phyloP scores from a whole-genome alignment of 345 rosid species.

The Psidium guajava region DNA sequence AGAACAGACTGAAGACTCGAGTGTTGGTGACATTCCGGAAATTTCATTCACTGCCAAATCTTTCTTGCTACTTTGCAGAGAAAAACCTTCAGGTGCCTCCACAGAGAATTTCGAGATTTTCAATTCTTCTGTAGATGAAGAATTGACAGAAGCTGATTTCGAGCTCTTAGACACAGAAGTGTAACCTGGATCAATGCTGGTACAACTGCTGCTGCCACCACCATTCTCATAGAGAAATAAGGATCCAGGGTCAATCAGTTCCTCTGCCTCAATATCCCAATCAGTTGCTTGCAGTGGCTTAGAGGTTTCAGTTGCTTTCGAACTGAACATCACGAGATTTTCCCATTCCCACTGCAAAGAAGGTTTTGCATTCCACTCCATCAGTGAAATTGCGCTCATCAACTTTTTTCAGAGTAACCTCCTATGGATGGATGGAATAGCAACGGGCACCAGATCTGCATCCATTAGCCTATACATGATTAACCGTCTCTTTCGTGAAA shows the following conservation, averaged over 20 bases:
- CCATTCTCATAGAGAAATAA: constrained; percentile 35
- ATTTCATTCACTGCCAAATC: constrained; percentile 15
- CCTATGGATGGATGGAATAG: neutral
- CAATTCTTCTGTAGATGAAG: constrained; percentile 45
- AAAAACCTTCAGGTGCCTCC: constrained; percentile 33
- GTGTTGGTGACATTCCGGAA: constrained; percentile 22
- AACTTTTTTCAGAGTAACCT: neutral
- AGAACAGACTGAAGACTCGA: constrained; percentile 58
- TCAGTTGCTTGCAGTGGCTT: constrained; percentile 38
- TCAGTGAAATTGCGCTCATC: constrained; percentile 32
- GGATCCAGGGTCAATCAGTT: constrained; percentile 45
- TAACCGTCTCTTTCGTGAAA: neutral
- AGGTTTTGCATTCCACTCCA: constrained; percentile 80
- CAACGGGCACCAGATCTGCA: neutral
- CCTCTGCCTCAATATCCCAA: constrained; percentile 62
- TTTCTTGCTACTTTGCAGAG: constrained; percentile 26
- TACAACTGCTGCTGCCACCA: constrained; percentile 36
- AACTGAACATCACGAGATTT: constrained; percentile 42
- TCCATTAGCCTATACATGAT: neutral
- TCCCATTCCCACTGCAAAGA: constrained; percentile 82
- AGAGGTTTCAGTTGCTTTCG: constrained; percentile 37
- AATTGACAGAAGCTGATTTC: constrained; percentile 56
- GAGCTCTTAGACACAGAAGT: constrained; percentile 61
- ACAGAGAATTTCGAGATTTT: constrained; percentile 26
- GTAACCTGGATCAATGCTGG: constrained; percentile 56